Evolutionary conservation across 257 asterid species (phyloP).

Genomic region (Ligustrum vulgare): DNA sequence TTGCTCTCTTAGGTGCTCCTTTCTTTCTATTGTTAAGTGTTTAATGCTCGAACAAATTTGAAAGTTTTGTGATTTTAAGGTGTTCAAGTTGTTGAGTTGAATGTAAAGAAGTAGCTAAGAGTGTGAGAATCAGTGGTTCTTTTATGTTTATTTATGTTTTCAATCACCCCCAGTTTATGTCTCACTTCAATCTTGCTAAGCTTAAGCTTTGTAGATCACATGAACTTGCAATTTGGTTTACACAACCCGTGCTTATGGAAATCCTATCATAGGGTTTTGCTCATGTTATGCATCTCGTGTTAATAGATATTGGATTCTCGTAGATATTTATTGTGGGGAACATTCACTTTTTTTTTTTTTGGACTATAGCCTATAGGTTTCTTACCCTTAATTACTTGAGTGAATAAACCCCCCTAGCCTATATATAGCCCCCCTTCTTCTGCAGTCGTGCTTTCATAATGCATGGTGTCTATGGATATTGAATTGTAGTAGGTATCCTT

Average conservation of each 20-base stretch:
- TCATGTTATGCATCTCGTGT: neutral
- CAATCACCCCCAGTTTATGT: neutral
- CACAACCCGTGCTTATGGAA: neutral
- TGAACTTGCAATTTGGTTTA: neutral
- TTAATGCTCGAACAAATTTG: neutral
- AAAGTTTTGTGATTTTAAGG: neutral
- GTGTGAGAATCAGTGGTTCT: neutral
- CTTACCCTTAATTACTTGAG: neutral
- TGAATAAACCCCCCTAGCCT: neutral
- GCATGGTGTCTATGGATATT: neutral
- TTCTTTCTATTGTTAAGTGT: neutral
- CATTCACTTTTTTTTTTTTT: neutral
- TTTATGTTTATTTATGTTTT: neutral
- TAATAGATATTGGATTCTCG: neutral
- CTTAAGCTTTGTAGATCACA: neutral
- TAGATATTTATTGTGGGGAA: neutral
- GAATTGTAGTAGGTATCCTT: neutral
- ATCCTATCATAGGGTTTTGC: neutral
- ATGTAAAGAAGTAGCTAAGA: neutral
- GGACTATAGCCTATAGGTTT: too few species aligned
- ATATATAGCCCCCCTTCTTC: neutral
- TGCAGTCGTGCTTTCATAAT: neutral
- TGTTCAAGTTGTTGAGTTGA: neutral
- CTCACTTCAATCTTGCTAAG: neutral
- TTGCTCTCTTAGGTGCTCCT: neutral